Evolutionary conservation across 768 basidiomycete genomes (phyloP), one percentile per base, ranked within the genome.

Genomic region (Rhizopogon salebrosus): DNA sequence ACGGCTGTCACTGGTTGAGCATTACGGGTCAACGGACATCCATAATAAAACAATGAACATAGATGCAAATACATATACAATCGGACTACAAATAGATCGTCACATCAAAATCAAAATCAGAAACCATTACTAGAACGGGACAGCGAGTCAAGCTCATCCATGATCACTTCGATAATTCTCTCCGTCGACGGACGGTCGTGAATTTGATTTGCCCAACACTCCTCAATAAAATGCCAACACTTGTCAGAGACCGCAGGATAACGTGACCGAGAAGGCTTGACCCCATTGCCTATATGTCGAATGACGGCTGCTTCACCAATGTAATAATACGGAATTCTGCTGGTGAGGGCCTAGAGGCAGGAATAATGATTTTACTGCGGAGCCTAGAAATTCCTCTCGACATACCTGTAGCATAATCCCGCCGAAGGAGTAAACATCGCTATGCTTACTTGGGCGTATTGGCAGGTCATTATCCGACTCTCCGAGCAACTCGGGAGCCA

Each of bases 361-460:
- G 26, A 9, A 8, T 26, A 10, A 26, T 4, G 7, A 24, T n/a
- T 5, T n/a, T 11, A 36, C 73, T 70, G n/a, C 72, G 65, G 60
- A 71, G 16, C 16, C 6, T n/a, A 5, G n/a, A 26, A n/a, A 24
- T 14, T 26, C n/a, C 41, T 11, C 4, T 3, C 8, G 5, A 52
- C 18, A 26, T 73, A 29, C 54, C 50, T 55, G 54, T 23, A 52
- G 26, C 31, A 60, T 59, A 16, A 75, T 68, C 57, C 73, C 71
- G 5, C 75, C 75, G 49, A 73, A 74, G 1, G 75, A 76, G 4
- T 69, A 78, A 11, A 77, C 69, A 60, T 78, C 77, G 48, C 65
- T 74, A 23, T 13, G 58, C 9, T 26, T 13, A 24, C 24, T 42
- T 42, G 41, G 41, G 9, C 41, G 41, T 26, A 26, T 7, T n/a